Evolutionary conservation across 2,329 filamentous ascomycete species (phyloP).

Genomic region (Pseudogymnoascus sp.): DNA sequence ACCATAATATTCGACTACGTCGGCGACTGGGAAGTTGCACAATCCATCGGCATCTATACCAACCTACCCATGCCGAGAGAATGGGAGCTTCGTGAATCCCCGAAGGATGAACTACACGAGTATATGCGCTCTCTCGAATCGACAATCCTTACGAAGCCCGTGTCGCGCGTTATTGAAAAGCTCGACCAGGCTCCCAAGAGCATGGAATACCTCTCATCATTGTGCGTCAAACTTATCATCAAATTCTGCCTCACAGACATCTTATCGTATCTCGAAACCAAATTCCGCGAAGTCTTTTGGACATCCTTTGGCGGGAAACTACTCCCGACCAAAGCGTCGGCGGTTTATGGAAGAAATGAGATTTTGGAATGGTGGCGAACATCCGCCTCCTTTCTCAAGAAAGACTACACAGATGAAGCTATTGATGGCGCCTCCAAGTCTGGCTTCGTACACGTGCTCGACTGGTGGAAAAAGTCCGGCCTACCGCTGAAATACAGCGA

Average conservation of each 20-base stretch:
- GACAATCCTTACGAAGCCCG: conserved; percentile 66
- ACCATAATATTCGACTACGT: conserved; percentile 76
- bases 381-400: conserved; percentile 71
- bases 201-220: conserved; percentile 63
- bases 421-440: conserved; percentile 81
- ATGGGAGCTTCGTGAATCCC: conserved; percentile 42
- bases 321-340: conserved; percentile 79
- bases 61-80: conserved; percentile 63
- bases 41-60: conserved; percentile 71
- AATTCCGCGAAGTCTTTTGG: conserved; percentile 70
- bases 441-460: conserved; percentile 75
- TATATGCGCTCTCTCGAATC: conserved; percentile 77
- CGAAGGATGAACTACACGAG: conserved; percentile 57
- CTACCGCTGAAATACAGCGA: conserved; percentile 80
- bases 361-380: conserved; percentile 89
- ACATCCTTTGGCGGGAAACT: conserved; percentile 74
- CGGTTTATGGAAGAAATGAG: conserved; percentile 73
- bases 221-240: conserved; percentile 82
- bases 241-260: conserved; percentile 79
- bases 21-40: conserved; percentile 84
- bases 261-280: conserved; percentile 60
- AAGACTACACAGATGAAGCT: conserved; percentile 71
- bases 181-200: conserved; percentile 63
- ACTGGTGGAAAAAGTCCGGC: conserved; percentile 84
- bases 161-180: conserved; percentile 63